Percentiles rank a stretch among this genome's conserved stretches.
phyloP scores from a whole-genome alignment of 768 basidiomycete genomes.

The Kwoniella dendrophila region DNA sequence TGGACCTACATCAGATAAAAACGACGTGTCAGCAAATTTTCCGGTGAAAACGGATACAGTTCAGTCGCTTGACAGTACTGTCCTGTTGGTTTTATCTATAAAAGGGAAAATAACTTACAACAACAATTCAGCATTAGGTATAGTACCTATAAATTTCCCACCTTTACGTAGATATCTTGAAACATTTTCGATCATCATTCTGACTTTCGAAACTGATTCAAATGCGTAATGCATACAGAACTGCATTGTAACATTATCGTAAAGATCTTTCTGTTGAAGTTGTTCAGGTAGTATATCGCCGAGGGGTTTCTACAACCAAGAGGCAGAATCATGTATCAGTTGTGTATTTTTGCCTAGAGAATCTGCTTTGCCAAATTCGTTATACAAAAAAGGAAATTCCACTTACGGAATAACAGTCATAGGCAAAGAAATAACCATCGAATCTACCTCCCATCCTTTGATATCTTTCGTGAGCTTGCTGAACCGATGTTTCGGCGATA shows the following conservation, averaged over 20 bases:
- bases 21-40: no score
- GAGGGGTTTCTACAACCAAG: constrained; percentile 61
- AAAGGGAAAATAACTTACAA: constrained; percentile 63
- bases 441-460: constrained; percentile 64
- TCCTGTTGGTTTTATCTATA: background rate
- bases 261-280: constrained; percentile 64
- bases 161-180: constrained; percentile 74
- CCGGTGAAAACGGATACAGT: constrained; percentile 9
- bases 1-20: constrained; percentile 60
- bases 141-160: constrained; percentile 94
- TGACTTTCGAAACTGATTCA: constrained; percentile 80
- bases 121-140: constrained; percentile 82
- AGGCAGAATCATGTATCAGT: background rate
- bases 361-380: background rate
- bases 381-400: background rate
- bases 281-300: constrained; percentile 68
- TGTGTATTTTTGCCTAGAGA: background rate
- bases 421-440: constrained; percentile 75
- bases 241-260: constrained; percentile 97
- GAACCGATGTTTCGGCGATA: constrained; percentile 82
- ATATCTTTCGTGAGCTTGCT: constrained; percentile 79
- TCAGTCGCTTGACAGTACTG: background rate
- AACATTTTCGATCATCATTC: constrained; percentile 92
- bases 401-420: constrained; percentile 79
- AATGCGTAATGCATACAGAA: constrained; percentile 99